Conservation (phyloP, 805 yeast species). For the Suhomyces vadensis region DNA sequence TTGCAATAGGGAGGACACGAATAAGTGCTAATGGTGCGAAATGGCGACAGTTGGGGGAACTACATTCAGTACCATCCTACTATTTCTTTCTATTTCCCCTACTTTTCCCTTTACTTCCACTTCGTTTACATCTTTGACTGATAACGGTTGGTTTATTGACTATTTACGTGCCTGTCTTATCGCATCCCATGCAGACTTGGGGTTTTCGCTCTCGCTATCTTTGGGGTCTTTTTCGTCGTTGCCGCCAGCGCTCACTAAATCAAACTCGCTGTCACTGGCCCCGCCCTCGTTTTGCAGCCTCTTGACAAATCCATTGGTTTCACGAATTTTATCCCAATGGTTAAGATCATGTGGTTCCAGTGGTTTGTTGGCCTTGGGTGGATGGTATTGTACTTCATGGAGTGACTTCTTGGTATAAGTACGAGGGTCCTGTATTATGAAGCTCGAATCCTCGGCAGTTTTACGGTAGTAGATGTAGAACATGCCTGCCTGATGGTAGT, state of each 20-base stretch:
- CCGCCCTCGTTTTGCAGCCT: not conserved
- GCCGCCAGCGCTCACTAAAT: constrained; percentile 3
- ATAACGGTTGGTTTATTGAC: no score
- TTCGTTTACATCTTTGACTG: no score
- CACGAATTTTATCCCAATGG: constrained; percentile 38
- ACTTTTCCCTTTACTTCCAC: no score
- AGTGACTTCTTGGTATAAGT: constrained; percentile 24
- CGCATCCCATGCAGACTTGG: constrained; percentile 24
- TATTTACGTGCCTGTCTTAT: constrained; percentile 8
- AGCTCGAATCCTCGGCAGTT: constrained; percentile 21
- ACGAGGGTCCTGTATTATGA: constrained; percentile 26
- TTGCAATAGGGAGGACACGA: no score
- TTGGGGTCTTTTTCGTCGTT: constrained; percentile 1
- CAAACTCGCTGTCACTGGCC: not conserved
- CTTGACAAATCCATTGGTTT: constrained; percentile 28
- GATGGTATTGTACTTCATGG: constrained; percentile 29
- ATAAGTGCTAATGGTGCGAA: no score
- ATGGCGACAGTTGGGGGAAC: no score
- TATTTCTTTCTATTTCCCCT: no score
- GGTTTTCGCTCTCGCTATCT: constrained; percentile 1
- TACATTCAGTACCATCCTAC: no score
- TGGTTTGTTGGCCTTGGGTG: constrained; percentile 1
- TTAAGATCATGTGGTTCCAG: constrained; percentile 15
- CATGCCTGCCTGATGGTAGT: constrained; percentile 34
- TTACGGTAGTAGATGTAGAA: constrained; percentile 30